Base-by-base conservation (phyloP, 2,329 filamentous ascomycete species). In the Hyphodiscus sp. region DNA sequence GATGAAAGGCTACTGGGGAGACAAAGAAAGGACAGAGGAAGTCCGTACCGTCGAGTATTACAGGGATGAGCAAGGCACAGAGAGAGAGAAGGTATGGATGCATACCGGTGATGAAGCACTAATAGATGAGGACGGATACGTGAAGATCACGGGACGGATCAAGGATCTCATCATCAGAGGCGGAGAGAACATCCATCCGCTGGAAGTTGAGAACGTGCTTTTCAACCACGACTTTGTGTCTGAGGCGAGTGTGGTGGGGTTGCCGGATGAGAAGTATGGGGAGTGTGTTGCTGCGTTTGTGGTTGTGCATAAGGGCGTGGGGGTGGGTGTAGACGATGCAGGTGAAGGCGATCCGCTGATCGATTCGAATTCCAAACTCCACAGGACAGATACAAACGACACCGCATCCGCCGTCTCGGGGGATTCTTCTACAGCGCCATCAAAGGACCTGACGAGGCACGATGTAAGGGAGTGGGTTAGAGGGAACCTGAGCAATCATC, bases 131-230 rank as follows among this genome's bases (percentile, higher is more conserved):
- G 78, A 91, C 26, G 94, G 92, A 1, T 97, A 91, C 67, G 81
- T 96, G 1, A 80, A 81, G 61, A 96, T 97, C 65, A 96, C 91
- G 0, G 90, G 91, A 2, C 79, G 91, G 16, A 92, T 96, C 67
- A 97, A 97, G 71, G 94, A 99, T 68, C 72, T 97, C 51, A 96
- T 99, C 63, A 97, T 97, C 67, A 82, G 90, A 23, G 92, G 89
- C 26, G 94, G 94, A 20, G 94, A 97, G 69, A 99, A 99, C 68
- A 96, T 96, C 52, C 89, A 96, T 68, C 94, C 94, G 0, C 76
- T 96, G 6, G 94, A 97, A 69, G 79, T 97, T 2, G 94, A 99
- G 69, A 91, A 95, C 67, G 92, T 84, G 61, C 77, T 97, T 6
- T 83, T 95, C 57, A 80, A 81, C 42, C 85, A 92, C 66, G 77